These are phyloP conservation scores for Emmonsiellopsis sp. DNA, from an alignment of 2,329 filamentous ascomycete genomes.

Conservation along the genomic window DNA sequence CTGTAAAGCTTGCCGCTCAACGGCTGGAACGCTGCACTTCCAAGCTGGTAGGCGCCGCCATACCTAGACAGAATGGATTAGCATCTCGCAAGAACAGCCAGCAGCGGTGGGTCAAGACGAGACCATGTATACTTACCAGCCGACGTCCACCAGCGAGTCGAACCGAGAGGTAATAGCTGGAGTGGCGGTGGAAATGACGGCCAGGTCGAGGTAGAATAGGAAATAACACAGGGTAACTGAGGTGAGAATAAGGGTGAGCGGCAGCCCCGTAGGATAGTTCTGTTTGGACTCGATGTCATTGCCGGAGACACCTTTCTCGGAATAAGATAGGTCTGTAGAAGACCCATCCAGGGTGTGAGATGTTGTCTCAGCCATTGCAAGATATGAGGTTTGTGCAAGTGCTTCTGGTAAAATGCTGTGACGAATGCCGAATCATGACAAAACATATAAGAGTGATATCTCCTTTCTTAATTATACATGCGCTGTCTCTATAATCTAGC, in stretches of 20 bases:
- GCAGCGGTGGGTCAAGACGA: not conserved
- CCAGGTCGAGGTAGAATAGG: conserved; percentile 16
- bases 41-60: conserved; percentile 8
- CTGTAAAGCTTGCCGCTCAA: conserved; percentile 19
- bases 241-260: conserved; percentile 13
- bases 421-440: not conserved
- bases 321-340: not conserved
- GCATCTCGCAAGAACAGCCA: not conserved
- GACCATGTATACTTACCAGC: conserved; percentile 17
- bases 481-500: not conserved
- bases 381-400: not conserved
- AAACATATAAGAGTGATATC: not conserved
- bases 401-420: not conserved
- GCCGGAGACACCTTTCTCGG: conserved; percentile 6
- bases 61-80: not conserved
- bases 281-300: conserved; percentile 11
- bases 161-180: conserved; percentile 17
- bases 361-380: not conserved
- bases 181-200: conserved; percentile 15
- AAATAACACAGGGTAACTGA: conserved; percentile 18
- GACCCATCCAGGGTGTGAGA: not conserved
- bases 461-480: not conserved
- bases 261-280: conserved; percentile 12
- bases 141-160: conserved; percentile 16
- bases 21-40: conserved; percentile 17